Evolutionary conservation across 2,329 filamentous ascomycete species (phyloP).

Genomic region (Anthostomella pinea): DNA sequence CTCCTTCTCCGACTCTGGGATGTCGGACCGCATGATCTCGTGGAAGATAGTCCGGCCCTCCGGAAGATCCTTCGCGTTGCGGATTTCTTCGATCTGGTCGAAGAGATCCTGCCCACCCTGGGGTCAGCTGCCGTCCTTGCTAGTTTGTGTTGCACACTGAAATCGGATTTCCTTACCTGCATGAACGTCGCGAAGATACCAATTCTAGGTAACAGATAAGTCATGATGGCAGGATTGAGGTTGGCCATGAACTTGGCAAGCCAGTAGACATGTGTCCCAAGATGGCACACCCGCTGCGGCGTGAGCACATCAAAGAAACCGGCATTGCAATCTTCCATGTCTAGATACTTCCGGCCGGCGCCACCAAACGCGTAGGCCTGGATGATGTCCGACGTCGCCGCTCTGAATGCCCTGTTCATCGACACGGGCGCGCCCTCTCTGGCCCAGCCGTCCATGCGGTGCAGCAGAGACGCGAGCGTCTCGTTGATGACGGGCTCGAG

Average conservation of each 20-base stretch:
- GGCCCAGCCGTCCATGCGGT: slow-evolving; percentile 23
- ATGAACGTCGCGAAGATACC: slow-evolving; percentile 14
- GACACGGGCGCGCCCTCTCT: slow-evolving; percentile 8
- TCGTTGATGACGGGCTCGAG: slow-evolving; percentile 23
- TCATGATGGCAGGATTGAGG: slow-evolving; percentile 22
- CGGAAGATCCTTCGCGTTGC: slow-evolving; percentile 19
- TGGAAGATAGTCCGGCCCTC: slow-evolving; percentile 26
- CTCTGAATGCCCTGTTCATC: slow-evolving; percentile 18
- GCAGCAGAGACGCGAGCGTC: slow-evolving; percentile 16
- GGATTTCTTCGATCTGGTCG: slow-evolving; percentile 16
- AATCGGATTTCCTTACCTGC: slow-evolving; percentile 12
- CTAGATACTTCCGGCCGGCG: slow-evolving; percentile 24
- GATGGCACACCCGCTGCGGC: slow-evolving; percentile 14
- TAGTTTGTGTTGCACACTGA: not conserved
- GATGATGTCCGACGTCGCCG: slow-evolving; percentile 23
- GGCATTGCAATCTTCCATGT: slow-evolving; percentile 29
- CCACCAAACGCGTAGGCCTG: slow-evolving; percentile 24
- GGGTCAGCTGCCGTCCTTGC: slow-evolving; percentile 1
- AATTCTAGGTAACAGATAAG: slow-evolving; percentile 14
- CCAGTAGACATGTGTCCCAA: slow-evolving; percentile 23
- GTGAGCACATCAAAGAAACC: slow-evolving; percentile 25
- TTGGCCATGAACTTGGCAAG: slow-evolving; percentile 17
- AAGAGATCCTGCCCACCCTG: slow-evolving; percentile 8
- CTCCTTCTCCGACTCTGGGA: slow-evolving; percentile 18
- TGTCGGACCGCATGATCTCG: slow-evolving; percentile 20